These are phyloP conservation scores for Mercurialis annua DNA, from an alignment of 345 rosid genomes.

Conservation along the genomic window DNA sequence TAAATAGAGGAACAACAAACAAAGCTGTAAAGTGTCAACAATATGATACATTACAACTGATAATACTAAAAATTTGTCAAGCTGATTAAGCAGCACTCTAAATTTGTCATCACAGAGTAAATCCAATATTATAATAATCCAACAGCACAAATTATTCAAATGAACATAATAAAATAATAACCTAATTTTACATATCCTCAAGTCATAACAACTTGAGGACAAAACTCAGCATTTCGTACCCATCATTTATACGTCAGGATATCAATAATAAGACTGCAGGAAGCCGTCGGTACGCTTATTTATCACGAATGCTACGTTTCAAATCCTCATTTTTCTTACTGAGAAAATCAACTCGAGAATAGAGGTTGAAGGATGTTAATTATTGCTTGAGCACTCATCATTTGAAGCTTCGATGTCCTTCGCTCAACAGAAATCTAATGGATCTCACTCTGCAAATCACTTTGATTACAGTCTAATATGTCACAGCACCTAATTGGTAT, in stretches of 20 bases:
- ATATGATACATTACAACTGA: slow-evolving; percentile 4
- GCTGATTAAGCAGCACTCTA: slow-evolving; percentile 7
- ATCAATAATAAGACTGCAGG: slow-evolving; percentile 11
- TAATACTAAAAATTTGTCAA: slow-evolving; percentile 1
- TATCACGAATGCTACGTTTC: slow-evolving; percentile 37
- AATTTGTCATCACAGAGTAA: slow-evolving; percentile 6
- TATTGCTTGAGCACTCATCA: slow-evolving; percentile 82
- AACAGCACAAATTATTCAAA: slow-evolving; percentile 7
- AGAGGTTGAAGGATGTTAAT: slow-evolving; percentile 71
- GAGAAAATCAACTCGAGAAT: slow-evolving; percentile 54
- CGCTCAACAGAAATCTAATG: slow-evolving; percentile 65
- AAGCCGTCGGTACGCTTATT: neutral
- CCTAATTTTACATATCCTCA: slow-evolving; percentile 11
- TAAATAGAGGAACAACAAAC: neutral
- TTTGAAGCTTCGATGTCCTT: slow-evolving; percentile 65
- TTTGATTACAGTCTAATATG: too few species aligned
- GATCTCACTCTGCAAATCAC: slow-evolving; percentile 59
- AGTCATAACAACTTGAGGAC: neutral
- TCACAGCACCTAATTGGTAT: too few species aligned
- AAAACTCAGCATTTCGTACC: neutral
- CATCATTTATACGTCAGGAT: slow-evolving; percentile 4
- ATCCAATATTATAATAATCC: slow-evolving; percentile 12
- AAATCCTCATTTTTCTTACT: slow-evolving; percentile 67
- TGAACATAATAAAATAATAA: neutral
- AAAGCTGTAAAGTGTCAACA: neutral